Evolutionary conservation across 192 early-diverging fungal species (phyloP), one percentile per base, ranked within the genome.

Genomic region (Phycomyces blakesleeanus): DNA sequence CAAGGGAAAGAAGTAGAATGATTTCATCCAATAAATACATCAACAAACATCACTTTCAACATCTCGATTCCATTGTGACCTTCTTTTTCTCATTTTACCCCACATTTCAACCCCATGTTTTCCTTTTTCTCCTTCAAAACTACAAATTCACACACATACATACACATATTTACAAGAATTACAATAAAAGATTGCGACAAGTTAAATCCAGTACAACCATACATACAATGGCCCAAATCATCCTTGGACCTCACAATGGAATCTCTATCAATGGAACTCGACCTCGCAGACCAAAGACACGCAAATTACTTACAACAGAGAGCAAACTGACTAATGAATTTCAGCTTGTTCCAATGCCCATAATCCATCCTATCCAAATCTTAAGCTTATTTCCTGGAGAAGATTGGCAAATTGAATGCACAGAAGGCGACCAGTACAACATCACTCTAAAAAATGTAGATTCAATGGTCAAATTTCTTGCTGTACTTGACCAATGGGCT

Each of bases 221-320:
- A 14, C 18, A 14, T n/a, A 2, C 44, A n/a, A 63, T 63, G 61
- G 40, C 49, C 24, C 25, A 63, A 55, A 34, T 63, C n/a, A 51
- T 63, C 15, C 52, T 63, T 25, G 61, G 61, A 4, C 61, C 61
- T 39, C 61, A 63, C 39, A 63, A 63, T 44, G 61, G 61, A 20
- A 49, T 63, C n/a, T 37, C 34, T 42, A 63, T 63, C 21, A 63
- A 63, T 15, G 61, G 61, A 14, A 63, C 61, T 22, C 50, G 53
- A 44, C 61, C 61, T 40, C 49, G 61, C 27, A 16, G 53, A 42
- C 61, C 61, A 24, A 63, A 63, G 34, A 49, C 49, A 21, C 50
- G 59, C 39, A 47, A 18, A 47, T n/a, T n/a, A 18, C 44, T 47
- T 18, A 3, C 11, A n/a, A n/a, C n/a, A n/a, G 18, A 47, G 44